Evolutionary conservation across 192 early-diverging fungal species (phyloP), one percentile per base, ranked within the genome.

Genomic region (Umbelopsis isabellina): DNA sequence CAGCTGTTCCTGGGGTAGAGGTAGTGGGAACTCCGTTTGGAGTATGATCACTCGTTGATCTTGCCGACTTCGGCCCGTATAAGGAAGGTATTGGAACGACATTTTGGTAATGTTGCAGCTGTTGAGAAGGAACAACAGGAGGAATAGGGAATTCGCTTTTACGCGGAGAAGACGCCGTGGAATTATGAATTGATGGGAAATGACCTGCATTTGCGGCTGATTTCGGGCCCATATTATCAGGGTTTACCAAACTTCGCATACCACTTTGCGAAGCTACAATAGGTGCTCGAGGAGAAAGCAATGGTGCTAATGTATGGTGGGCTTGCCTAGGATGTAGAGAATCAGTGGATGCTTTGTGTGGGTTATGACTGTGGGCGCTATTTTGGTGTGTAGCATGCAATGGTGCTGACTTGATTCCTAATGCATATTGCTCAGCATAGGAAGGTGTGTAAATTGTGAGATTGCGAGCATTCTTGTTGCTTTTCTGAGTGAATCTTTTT

Each of bases 401-500:
- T 20, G 84, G 84, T 46, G 84, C 84, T 44, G 84, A 83, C n/a
- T 79, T 77, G 20, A 85, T 81, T 2, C 76, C 78, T 8, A 77
- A 48, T 3, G 73, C 44, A 51, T 66, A 30, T 10, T 80, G 78
- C 20, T 84, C 80, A 58, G 72, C 73, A 41, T 85, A 85, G 3
- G 84, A 79, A 2, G 84, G 84, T 10, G 84, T 75, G 74, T 74
- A 81, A 53, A 85, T 85, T 3, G 84, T 83, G 35, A 85, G 46
- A 18, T 80, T 79, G 46, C 80, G 78, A 52, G 79, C 75, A 47
- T 85, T 83, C 47, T 83, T 83, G 37, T 77, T 72, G 10, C 75
- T 75, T 72, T 67, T 79, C 9, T 77, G 77, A 8, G 80, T 79
- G 7, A 78, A 69, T 30, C 69, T 69, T 64, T 74, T 74, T 3